Percentiles rank a stretch among this genome's conserved stretches.
phyloP scores from a whole-genome alignment of 2,329 filamentous ascomycete species.

The Penicillium sp. region DNA sequence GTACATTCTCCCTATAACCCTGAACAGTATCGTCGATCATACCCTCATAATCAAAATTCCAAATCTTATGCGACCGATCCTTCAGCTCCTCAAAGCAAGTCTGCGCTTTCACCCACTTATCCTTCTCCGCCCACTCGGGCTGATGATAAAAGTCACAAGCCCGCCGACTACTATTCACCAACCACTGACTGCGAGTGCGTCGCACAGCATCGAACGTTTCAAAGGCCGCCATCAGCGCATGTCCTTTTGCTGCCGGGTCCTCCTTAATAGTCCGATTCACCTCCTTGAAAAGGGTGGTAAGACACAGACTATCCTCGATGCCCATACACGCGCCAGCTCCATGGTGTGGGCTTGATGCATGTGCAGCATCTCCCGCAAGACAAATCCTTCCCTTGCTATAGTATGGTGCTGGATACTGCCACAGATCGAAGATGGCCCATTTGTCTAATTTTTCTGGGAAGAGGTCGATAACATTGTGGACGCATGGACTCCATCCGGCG shows the following conservation, averaged over 20 bases:
- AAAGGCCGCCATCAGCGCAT: neutral
- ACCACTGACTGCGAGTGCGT: slow-evolving; percentile 1
- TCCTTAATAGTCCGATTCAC: neutral
- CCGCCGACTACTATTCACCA: slow-evolving; percentile 5
- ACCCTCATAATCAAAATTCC: slow-evolving; percentile 1
- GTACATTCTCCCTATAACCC: neutral
- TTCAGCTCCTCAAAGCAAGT: slow-evolving; percentile 5
- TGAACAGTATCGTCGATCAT: neutral
- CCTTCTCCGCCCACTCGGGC: slow-evolving; percentile 2
- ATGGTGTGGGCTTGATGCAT: slow-evolving; percentile 10
- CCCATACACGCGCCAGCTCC: slow-evolving; percentile 9
- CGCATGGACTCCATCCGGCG: neutral
- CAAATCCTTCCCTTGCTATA: slow-evolving; percentile 47
- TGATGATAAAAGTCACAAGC: slow-evolving; percentile 7
- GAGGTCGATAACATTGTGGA: neutral
- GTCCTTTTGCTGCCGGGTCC: too few species aligned
- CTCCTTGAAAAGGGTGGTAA: neutral
- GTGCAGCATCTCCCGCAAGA: slow-evolving; percentile 14
- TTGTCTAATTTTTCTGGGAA: neutral
- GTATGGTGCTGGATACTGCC: neutral
- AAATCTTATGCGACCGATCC: slow-evolving; percentile 6
- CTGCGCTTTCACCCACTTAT: neutral
- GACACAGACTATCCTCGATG: neutral
- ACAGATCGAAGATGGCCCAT: neutral
- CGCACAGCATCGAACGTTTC: neutral